Evolutionary conservation across 805 yeast species (phyloP), one percentile per base, ranked within the genome.

Genomic region (Hanseniaspora nectarophila): DNA sequence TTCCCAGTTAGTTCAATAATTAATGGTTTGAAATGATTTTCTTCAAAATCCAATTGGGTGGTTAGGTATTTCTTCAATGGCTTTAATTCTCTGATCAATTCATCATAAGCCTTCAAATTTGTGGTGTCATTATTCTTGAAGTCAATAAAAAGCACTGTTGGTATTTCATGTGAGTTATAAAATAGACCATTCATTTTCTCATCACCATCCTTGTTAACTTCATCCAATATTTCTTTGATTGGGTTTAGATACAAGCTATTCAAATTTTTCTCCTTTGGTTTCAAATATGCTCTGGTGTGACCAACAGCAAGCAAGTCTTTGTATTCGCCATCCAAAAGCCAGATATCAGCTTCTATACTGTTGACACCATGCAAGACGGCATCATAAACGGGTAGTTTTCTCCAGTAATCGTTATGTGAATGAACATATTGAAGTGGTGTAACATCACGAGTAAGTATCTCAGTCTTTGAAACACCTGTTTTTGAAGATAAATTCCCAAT

Each of bases 391-490:
- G 86, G 86, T 4, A 67, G 59, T 3, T 60, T 54, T 58, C 86
- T 66, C 82, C 83, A 78, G 62, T 81, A 82, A 61, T 81, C 86
- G 59, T 81, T 81, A 60, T 81, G 87, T 0, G 85, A 78, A 60
- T 81, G 87, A 23, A 80, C 67, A 37, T 54, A 46, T 5, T 59
- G 51, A 8, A 61, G 35, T 1, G 59, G 59, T 4, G 54, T 47
- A 2, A 63, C 66, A 44, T 61, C 58, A 45, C 55, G 60, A 23
- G 63, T 63, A 43, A 63, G 49, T 33, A 55, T 56, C 21, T 61
- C 59, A 5, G 59, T 56, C 2, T 52, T 53, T 2, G 63, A 55
- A 15, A 51, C 24, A 4, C 13, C 20, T 5, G n/a, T 32, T 35
- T 35, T 16, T 4, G 13, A n/a, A 12, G 43, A 40, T 5, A 48